Conservation (phyloP, 495 filamentous ascomycete genomes). For the Aspergillus olivimuriae region DNA sequence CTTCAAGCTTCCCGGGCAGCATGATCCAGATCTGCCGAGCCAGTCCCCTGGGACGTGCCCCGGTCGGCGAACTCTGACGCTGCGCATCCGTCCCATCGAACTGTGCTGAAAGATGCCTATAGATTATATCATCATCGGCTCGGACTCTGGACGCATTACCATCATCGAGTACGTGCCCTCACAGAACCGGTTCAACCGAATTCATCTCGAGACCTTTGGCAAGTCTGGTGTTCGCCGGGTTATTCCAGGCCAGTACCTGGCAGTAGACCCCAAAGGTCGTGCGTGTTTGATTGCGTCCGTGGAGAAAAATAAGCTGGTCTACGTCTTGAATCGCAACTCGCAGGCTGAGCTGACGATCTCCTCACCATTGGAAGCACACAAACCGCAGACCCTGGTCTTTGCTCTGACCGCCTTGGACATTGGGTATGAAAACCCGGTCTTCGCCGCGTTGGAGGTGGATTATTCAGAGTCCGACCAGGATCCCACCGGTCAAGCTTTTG, state of each 20-base stretch:
- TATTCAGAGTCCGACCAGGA: slow-evolving; percentile 91
- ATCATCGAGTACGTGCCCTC: slow-evolving; percentile 88
- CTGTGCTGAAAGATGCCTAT: slow-evolving; percentile 53
- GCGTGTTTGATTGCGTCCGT: slow-evolving; percentile 89
- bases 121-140: slow-evolving; percentile 96
- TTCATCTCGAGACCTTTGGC: slow-evolving; percentile 95
- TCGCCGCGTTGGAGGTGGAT: slow-evolving; percentile 89
- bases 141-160: slow-evolving; percentile 90
- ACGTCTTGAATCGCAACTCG: slow-evolving; percentile 92
- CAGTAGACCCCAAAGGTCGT: slow-evolving; percentile 88
- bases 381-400: slow-evolving; percentile 86
- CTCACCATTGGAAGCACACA: slow-evolving; percentile 95
- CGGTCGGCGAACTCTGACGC: slow-evolving; percentile 35
- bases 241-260: slow-evolving; percentile 90
- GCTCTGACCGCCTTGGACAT: slow-evolving; percentile 83
- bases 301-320: slow-evolving; percentile 99
- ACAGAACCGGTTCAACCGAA: slow-evolving; percentile 78
- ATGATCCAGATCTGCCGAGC: slow-evolving; percentile 34
- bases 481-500: slow-evolving; percentile 72
- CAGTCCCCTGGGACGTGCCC: slow-evolving; percentile 36
- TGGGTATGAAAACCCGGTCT: slow-evolving; percentile 94
- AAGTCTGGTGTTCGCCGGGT: slow-evolving; percentile 95
- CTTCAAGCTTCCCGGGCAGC: slow-evolving; percentile 62
- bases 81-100: slow-evolving; percentile 23
- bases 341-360: slow-evolving; percentile 94